Base-by-base conservation (phyloP, 768 basidiomycete species). In the Psilocybe subaeruginosa region DNA sequence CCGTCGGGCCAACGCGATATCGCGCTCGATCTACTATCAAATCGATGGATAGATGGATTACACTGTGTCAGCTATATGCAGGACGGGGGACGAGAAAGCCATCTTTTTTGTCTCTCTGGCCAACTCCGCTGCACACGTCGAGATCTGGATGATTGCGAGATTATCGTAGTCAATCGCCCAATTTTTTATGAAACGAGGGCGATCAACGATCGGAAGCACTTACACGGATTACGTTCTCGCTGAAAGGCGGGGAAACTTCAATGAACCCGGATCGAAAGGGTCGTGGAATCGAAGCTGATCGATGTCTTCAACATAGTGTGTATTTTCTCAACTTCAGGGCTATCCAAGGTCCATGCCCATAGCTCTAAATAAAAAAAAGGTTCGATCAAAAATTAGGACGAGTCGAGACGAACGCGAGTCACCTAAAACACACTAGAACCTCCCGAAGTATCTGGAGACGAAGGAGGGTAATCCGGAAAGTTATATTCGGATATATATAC, bases 141-240 rank as follows among this genome's bases (percentile, higher is more conserved):
- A 49, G 61, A 49, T 62, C 52, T 49, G 48, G 3, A 4, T 19
- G 47, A 58, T 43, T 35, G 39, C 11, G 8, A 53, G 60, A 58
- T 66, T 62, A 66, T 66, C 63, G 51, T 62, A 53, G 60, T 62
- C 66, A 66, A 66, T 66, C 63, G 56, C 56, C 48, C 30, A 53
- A 43, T 31, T 50, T 31, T 50, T 43, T 43, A 30, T 47, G 30
- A 50, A 47, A 19, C 45, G 51, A 19, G 54, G 43, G 30, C 45
- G 35, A 64, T 56, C 54, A 31, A 62, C 46, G 63, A 54, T 58
- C 58, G 50, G 41, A 58, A 39, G 45, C 31, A 54, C 53, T 19
- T 39, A 33, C 29, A 60, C 37, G 53, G 49, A 19, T 56, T 57
- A 56, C 50, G 19, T 52, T 54, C 47, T 49, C 56, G 56, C 46